phyloP scores from a whole-genome alignment of 768 basidiomycete genomes.

The Tephrocybe sp. region DNA sequence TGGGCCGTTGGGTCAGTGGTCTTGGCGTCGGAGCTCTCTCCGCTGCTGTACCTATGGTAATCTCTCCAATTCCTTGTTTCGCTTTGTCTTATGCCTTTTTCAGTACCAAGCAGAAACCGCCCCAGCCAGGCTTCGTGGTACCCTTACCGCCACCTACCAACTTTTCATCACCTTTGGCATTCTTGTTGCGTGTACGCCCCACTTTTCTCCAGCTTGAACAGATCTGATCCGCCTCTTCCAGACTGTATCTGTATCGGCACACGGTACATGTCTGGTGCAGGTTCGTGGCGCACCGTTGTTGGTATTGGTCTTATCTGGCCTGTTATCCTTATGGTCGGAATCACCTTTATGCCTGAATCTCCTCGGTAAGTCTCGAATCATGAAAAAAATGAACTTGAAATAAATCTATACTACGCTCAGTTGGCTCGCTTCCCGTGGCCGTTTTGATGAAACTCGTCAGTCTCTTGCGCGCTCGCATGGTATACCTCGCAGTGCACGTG shows the following conservation, averaged over 20 bases:
- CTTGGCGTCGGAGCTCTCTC: slow-evolving; percentile 68
- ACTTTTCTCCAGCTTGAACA: not conserved
- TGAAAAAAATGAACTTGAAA: not conserved
- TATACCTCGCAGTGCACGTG: slow-evolving; percentile 38
- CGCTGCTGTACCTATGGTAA: slow-evolving; percentile 65
- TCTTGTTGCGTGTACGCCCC: slow-evolving; percentile 55
- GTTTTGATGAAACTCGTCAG: slow-evolving; percentile 45
- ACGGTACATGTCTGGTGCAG: slow-evolving; percentile 41
- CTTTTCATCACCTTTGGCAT: slow-evolving; percentile 74
- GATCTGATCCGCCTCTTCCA: slow-evolving; percentile 17
- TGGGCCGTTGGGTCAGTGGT: slow-evolving; percentile 67
- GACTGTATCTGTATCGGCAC: slow-evolving; percentile 74
- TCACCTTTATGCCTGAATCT: slow-evolving; percentile 70
- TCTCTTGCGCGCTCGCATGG: slow-evolving; percentile 52
- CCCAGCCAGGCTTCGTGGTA: slow-evolving; percentile 70
- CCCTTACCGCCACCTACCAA: slow-evolving; percentile 62
- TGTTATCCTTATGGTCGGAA: slow-evolving; percentile 58
- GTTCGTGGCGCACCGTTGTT: slow-evolving; percentile 64
- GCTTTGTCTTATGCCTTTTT: not conserved
- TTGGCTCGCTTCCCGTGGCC: slow-evolving; percentile 56
- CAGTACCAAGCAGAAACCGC: slow-evolving; percentile 74
- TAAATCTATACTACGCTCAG: slow-evolving; percentile 22
- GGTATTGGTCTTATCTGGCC: slow-evolving; percentile 67
- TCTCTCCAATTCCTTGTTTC: slow-evolving; percentile 2
- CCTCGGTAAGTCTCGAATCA: slow-evolving; percentile 37